phyloP scores from a whole-genome alignment of 164 flowering plant genomes.

The Piper betle region DNA sequence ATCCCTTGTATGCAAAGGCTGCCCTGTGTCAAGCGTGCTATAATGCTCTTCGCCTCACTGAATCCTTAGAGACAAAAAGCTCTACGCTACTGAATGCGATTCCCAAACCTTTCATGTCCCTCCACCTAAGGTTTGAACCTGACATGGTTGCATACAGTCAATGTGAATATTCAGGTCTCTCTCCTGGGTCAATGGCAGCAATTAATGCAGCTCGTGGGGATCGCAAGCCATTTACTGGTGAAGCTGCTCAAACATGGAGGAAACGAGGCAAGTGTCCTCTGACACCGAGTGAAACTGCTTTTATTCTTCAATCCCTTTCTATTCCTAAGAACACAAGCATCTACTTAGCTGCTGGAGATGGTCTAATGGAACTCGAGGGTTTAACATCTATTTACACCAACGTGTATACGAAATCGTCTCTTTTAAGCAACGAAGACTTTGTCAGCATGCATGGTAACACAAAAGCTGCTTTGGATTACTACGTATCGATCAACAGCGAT shows the following conservation, averaged over 20 bases:
- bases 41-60: conserved; percentile 58
- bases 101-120: conserved; percentile 89
- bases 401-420: conserved; percentile 57
- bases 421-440: conserved; percentile 57
- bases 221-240: conserved; percentile 85
- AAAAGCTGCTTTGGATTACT: conserved; percentile 92
- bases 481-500: conserved; percentile 82
- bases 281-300: conserved; percentile 79
- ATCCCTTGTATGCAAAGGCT: conserved; percentile 72
- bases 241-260: conserved; percentile 70
- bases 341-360: conserved; percentile 94
- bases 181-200: conserved; percentile 46
- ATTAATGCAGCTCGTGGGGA: conserved; percentile 65
- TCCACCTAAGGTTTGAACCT: conserved; percentile 95
- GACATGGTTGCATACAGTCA: conserved; percentile 99
- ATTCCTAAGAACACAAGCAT: conserved; percentile 74
- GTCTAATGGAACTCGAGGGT: conserved; percentile 76
- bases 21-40: conserved; percentile 91
- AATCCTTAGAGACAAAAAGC: conserved; percentile 53
- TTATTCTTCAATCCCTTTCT: conserved; percentile 57
- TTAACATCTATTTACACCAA: conserved; percentile 65
- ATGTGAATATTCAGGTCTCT: conserved; percentile 59
- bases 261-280: conserved; percentile 92
- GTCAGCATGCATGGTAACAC: conserved; percentile 90
- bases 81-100: conserved; percentile 59